Evolutionary conservation across 2,329 filamentous ascomycete species (phyloP).

Genomic region (Penicillium rolfsii): DNA sequence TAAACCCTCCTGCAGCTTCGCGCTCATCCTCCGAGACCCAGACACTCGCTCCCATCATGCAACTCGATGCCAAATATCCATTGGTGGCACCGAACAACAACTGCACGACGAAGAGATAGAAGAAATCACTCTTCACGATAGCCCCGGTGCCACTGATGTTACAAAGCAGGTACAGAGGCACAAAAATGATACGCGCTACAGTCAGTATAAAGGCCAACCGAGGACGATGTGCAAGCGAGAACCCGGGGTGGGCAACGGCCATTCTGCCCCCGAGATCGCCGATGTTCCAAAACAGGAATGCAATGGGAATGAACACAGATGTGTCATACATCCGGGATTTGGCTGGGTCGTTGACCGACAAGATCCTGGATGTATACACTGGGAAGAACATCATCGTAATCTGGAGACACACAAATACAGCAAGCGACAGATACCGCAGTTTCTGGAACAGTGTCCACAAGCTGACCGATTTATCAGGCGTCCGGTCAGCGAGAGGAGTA

Average conservation of each 20-base stretch:
- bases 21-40: slow-evolving; percentile 82
- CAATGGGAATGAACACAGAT: slow-evolving; percentile 82
- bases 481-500: slow-evolving; percentile 14
- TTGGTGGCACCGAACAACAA: slow-evolving; percentile 81
- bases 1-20: slow-evolving; percentile 89
- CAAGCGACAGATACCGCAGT: slow-evolving; percentile 74
- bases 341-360: slow-evolving; percentile 49
- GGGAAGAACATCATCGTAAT: slow-evolving; percentile 97
- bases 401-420: slow-evolving; percentile 78
- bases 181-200: slow-evolving; percentile 67
- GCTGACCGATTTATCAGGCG: slow-evolving; percentile 53
- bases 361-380: slow-evolving; percentile 77
- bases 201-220: slow-evolving; percentile 68
- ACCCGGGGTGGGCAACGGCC: slow-evolving; percentile 60
- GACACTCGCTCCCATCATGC: slow-evolving; percentile 86
- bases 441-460: slow-evolving; percentile 73
- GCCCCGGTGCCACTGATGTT: slow-evolving; percentile 81
- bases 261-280: slow-evolving; percentile 82
- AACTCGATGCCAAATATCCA: slow-evolving; percentile 81
- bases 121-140: slow-evolving; percentile 75
- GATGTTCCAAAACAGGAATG: slow-evolving; percentile 89
- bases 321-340: slow-evolving; percentile 65
- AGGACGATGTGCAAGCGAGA: slow-evolving; percentile 65
- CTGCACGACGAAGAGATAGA: slow-evolving; percentile 85
- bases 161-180: slow-evolving; percentile 87